Percentiles rank a stretch among this genome's conserved stretches.
These are phyloP conservation scores for Orbilia brochopaga DNA, from an alignment of 2,329 filamentous ascomycete species.

Conservation along the genomic window DNA sequence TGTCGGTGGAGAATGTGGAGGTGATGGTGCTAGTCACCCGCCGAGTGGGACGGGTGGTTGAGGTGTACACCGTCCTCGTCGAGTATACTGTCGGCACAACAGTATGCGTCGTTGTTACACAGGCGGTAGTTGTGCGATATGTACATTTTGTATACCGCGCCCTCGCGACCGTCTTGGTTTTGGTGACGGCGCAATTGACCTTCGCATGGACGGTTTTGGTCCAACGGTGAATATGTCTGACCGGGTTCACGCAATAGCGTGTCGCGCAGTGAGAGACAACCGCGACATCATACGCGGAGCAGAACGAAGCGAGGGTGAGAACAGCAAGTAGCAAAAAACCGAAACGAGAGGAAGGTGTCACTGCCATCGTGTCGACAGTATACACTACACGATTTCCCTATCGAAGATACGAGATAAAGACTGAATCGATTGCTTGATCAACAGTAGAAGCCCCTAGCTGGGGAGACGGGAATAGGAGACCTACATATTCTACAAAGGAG, in stretches of 20 bases:
- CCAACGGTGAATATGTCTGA: constrained; percentile 6
- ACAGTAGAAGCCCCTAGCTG: no score
- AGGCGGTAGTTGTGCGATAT: background rate
- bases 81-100: background rate
- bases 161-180: constrained; percentile 8
- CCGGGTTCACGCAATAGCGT: constrained; percentile 4
- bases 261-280: constrained; percentile 16
- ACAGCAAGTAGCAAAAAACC: constrained; percentile 5
- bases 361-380: background rate
- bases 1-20: background rate
- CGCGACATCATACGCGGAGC: constrained; percentile 11
- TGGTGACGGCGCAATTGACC: constrained; percentile 8
- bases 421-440: no score
- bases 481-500: no score
- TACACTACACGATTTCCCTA: background rate
- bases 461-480: no score
- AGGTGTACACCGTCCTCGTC: background rate
- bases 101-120: background rate
- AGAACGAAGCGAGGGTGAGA: constrained; percentile 25
- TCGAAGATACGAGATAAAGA: background rate
- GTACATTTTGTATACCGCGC: background rate
- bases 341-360: constrained; percentile 10
- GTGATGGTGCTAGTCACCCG: background rate
- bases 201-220: constrained; percentile 16
- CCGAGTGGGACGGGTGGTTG: background rate